Percentiles rank a stretch among this genome's conserved stretches.
Evolutionary conservation across 352 stramenopile genomes (phyloP).

Genomic region (Phytophthora ohioensis): DNA sequence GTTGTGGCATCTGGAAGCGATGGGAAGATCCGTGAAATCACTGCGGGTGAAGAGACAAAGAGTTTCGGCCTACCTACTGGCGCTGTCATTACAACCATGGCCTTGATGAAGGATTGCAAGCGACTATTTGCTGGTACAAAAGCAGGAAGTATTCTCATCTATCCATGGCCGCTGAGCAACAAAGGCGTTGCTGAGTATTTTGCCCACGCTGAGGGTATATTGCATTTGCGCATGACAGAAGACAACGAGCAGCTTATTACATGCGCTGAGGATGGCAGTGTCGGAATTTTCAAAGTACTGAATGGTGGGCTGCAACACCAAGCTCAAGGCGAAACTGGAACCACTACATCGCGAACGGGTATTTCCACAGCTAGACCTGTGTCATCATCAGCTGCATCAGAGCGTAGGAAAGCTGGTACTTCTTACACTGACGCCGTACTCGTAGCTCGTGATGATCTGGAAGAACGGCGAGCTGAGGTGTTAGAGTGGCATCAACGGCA

Average conservation of each 20-base stretch:
- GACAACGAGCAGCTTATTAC: constrained; percentile 65
- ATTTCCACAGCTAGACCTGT: constrained; percentile 26
- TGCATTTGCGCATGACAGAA: constrained; percentile 76
- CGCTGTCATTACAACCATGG: constrained; percentile 58
- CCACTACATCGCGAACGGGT: constrained; percentile 8
- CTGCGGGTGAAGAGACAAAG: constrained; percentile 64
- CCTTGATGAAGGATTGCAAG: constrained; percentile 66
- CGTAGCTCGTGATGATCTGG: constrained; percentile 79
- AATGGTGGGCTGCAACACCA: constrained; percentile 22
- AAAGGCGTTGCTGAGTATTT: constrained; percentile 57
- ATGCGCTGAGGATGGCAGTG: constrained; percentile 71
- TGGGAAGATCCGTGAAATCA: constrained; percentile 72
- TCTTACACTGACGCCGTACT: constrained; percentile 64
- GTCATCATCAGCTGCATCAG: constrained; percentile 26
- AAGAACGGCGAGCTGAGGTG: constrained; percentile 64
- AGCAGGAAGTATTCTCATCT: constrained; percentile 68
- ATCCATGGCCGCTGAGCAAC: constrained; percentile 63
- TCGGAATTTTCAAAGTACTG: constrained; percentile 64
- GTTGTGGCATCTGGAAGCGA: constrained; percentile 71
- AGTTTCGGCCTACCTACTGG: constrained; percentile 55
- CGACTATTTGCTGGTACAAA: constrained; percentile 77
- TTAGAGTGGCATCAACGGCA: constrained; percentile 74
- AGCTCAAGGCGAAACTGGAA: constrained; percentile 11
- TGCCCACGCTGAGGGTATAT: constrained; percentile 69
- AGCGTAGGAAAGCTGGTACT: constrained; percentile 27